These are phyloP conservation scores for Hypoxylon sp. DNA, from an alignment of 2,329 filamentous ascomycete genomes.

Conservation along the genomic window DNA sequence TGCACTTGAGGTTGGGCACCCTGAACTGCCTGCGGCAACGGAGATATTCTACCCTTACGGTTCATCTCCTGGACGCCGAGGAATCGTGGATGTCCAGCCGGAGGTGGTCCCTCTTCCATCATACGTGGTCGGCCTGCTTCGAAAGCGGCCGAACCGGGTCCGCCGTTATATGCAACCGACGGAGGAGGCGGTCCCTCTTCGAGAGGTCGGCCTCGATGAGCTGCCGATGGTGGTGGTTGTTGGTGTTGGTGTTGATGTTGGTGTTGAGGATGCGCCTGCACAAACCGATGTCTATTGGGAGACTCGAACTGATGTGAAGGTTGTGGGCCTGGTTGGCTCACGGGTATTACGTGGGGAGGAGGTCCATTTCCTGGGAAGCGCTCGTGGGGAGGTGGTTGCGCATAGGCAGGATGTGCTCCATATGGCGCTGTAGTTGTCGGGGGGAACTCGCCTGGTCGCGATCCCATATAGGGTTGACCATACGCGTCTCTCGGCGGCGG, in stretches of 20 bases:
- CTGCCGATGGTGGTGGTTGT: constrained; percentile 45
- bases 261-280: constrained; percentile 52
- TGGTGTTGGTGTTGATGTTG: no score
- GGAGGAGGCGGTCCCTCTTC: constrained; percentile 65
- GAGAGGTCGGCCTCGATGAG: constrained; percentile 55
- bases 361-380: constrained; percentile 54
- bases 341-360: constrained; percentile 50
- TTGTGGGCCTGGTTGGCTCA: constrained; percentile 46
- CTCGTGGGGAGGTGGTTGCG: constrained; percentile 53
- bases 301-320: constrained; percentile 59
- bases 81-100: constrained; percentile 71
- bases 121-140: constrained; percentile 58
- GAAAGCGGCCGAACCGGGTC: constrained; percentile 57
- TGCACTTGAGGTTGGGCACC: constrained; percentile 85
- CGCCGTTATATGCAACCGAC: constrained; percentile 62
- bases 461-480: constrained; percentile 57
- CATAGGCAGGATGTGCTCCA: constrained; percentile 53
- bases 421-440: constrained; percentile 57
- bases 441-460: constrained; percentile 63
- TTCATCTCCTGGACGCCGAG: constrained; percentile 85
- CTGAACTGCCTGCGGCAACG: constrained; percentile 91
- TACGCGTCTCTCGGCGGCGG: constrained; percentile 55
- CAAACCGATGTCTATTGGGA: constrained; percentile 62
- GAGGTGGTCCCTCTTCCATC: constrained; percentile 66
- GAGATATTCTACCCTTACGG: constrained; percentile 85